Evolutionary conservation across 495 filamentous ascomycete species (phyloP).

Genomic region (Cladorrhinum samala): DNA sequence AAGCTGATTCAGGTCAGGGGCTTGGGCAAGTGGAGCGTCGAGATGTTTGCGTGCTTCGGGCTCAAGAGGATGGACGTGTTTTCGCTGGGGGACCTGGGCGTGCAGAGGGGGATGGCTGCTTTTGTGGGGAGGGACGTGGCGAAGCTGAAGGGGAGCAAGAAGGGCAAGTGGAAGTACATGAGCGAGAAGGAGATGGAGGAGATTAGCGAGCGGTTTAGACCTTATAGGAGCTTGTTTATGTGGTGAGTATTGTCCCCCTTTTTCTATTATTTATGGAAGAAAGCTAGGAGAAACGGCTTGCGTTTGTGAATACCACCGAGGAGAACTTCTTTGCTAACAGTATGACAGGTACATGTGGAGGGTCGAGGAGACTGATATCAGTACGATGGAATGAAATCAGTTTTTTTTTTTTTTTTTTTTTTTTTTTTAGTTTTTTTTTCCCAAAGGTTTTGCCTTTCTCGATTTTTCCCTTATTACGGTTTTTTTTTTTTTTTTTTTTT

Average conservation of each 20-base stretch:
- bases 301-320: too few species aligned
- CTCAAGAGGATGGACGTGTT: slow-evolving; percentile 93
- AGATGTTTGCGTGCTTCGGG: slow-evolving; percentile 94
- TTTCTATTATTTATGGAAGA: background rate
- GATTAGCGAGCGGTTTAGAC: slow-evolving; percentile 69
- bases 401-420: background rate
- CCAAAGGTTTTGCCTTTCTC: background rate
- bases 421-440: background rate
- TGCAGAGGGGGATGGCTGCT: slow-evolving; percentile 90
- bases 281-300: too few species aligned
- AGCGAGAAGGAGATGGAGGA: slow-evolving; percentile 86
- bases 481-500: too few species aligned
- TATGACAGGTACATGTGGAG: slow-evolving; percentile 73
- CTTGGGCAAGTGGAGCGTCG: slow-evolving; percentile 83
- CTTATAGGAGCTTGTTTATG: slow-evolving; percentile 63
- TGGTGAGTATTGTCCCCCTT: slow-evolving; percentile 41
- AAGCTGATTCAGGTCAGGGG: slow-evolving; percentile 80
- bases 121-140: slow-evolving; percentile 76
- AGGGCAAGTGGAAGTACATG: slow-evolving; percentile 98
- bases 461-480: too few species aligned
- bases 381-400: slow-evolving; percentile 46
- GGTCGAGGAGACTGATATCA: slow-evolving; percentile 68
- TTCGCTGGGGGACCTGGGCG: slow-evolving; percentile 84
- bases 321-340: background rate
- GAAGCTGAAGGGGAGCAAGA: slow-evolving; percentile 76